Conservation (phyloP, 192 early-diverging fungal species). For the Obelidium mucronatum region DNA sequence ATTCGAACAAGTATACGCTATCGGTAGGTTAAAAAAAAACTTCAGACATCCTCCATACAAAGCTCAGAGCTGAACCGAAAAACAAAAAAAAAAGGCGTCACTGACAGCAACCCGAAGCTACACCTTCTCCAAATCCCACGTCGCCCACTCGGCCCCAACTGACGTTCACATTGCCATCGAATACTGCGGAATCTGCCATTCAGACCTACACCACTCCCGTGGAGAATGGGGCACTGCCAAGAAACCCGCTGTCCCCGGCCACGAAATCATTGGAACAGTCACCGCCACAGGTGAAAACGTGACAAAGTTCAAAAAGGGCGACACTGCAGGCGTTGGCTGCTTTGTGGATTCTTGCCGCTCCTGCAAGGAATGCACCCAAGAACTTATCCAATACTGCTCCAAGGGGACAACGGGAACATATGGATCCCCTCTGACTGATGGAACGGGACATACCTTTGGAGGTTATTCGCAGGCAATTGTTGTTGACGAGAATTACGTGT, state of each 20-base stretch:
- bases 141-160: constrained; percentile 17
- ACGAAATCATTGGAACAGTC: constrained; percentile 32
- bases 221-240: constrained; percentile 58
- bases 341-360: constrained; percentile 22
- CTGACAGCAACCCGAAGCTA: not conserved
- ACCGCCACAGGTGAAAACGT: constrained; percentile 6
- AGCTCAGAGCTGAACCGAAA: too few relatives aligned
- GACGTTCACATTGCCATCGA: constrained; percentile 77
- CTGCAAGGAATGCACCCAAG: constrained; percentile 16
- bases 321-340: constrained; percentile 31
- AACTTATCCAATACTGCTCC: constrained; percentile 26
- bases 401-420: constrained; percentile 30
- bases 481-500: constrained; percentile 36
- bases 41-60: too few relatives aligned
- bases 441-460: constrained; percentile 27
- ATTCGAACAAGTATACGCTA: too few relatives aligned
- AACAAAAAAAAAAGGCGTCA: too few relatives aligned
- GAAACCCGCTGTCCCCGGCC: constrained; percentile 26
- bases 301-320: constrained; percentile 16
- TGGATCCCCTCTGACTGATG: constrained; percentile 22
- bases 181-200: constrained; percentile 80
- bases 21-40: too few relatives aligned
- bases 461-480: constrained; percentile 43
- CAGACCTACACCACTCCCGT: constrained; percentile 76
- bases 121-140: constrained; percentile 6